These are phyloP conservation scores for Saturnispora silvae DNA, from an alignment of 805 yeast genomes.

Conservation along the genomic window DNA sequence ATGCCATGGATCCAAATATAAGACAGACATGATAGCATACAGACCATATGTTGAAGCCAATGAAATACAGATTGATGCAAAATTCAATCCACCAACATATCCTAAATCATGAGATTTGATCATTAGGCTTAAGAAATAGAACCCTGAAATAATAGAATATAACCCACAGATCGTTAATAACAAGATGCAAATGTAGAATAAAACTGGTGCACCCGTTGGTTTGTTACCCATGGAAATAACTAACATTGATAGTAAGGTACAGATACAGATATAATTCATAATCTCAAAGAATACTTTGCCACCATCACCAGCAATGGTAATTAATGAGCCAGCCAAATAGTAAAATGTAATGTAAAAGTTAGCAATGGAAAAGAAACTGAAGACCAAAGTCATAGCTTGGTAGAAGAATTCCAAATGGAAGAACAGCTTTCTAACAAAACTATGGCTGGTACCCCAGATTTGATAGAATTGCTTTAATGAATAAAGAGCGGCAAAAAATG, in stretches of 20 bases:
- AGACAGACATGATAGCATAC: slow-evolving; percentile 67
- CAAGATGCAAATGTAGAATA: slow-evolving; percentile 65
- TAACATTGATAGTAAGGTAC: slow-evolving; percentile 78
- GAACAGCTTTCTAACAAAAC: slow-evolving; percentile 64
- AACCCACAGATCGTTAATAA: slow-evolving; percentile 68
- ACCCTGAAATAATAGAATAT: slow-evolving; percentile 73
- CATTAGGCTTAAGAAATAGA: slow-evolving; percentile 62
- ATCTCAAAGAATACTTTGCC: slow-evolving; percentile 79
- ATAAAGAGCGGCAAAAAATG: slow-evolving; percentile 90
- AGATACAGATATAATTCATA: slow-evolving; percentile 74
- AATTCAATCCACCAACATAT: slow-evolving; percentile 35
- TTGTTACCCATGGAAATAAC: slow-evolving; percentile 93
- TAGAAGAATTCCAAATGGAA: slow-evolving; percentile 83
- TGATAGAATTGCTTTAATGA: slow-evolving; percentile 77
- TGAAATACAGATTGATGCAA: slow-evolving; percentile 74
- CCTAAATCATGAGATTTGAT: slow-evolving; percentile 30
- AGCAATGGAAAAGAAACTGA: slow-evolving; percentile 87
- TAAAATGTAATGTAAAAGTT: slow-evolving; percentile 90
- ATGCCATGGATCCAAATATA: slow-evolving; percentile 96
- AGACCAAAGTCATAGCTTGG: slow-evolving; percentile 68
- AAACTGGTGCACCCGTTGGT: slow-evolving; percentile 86
- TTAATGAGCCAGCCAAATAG: slow-evolving; percentile 81
- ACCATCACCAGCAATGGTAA: slow-evolving; percentile 49
- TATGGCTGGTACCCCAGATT: slow-evolving; percentile 85
- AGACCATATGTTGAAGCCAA: slow-evolving; percentile 86